Conservation (phyloP, 257 asterid genomes). For the Solanum pennellii region DNA sequence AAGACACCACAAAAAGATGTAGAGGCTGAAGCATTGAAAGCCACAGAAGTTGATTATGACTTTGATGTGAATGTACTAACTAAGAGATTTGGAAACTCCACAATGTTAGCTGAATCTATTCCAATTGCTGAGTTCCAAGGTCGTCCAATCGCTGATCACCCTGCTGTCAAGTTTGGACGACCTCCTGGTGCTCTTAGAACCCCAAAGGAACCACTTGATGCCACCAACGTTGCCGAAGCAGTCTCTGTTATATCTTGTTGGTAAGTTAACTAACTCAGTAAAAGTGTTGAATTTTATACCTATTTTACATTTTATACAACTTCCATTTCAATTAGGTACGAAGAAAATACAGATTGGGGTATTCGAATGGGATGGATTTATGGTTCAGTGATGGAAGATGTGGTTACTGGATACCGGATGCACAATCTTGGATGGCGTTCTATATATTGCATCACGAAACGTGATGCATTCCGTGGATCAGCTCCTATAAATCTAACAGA, state of each 20-base stretch:
- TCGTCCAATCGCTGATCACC: conserved; percentile 40
- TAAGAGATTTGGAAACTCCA: conserved; percentile 31
- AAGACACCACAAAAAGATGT: conserved; percentile 5
- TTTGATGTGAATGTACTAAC: conserved; percentile 24
- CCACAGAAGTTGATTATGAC: conserved; percentile 22
- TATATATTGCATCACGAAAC: conserved; percentile 26
- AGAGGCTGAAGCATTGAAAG: conserved; percentile 9
- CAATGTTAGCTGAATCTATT: conserved; percentile 25
- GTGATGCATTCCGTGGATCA: conserved; percentile 35
- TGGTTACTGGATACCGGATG: conserved; percentile 39
- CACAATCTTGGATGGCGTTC: conserved; percentile 42
- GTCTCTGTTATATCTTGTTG: conserved; percentile 34
- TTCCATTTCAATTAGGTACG: conserved; percentile 11
- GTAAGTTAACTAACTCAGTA: conserved; percentile 1
- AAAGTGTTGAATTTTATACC: not conserved
- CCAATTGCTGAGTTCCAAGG: conserved; percentile 35
- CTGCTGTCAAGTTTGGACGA: conserved; percentile 38
- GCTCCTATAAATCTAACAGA: conserved; percentile 41
- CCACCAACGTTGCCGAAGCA: conserved; percentile 30
- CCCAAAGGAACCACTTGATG: conserved; percentile 29
- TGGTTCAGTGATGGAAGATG: conserved; percentile 32
- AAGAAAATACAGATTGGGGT: conserved; percentile 41
- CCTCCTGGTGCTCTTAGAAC: conserved; percentile 24
- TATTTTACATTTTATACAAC: not conserved
- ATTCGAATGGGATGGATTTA: conserved; percentile 38